Evolutionary conservation across 345 rosid genomes (phyloP).

Genomic region (Gossypium ekmanianum): DNA sequence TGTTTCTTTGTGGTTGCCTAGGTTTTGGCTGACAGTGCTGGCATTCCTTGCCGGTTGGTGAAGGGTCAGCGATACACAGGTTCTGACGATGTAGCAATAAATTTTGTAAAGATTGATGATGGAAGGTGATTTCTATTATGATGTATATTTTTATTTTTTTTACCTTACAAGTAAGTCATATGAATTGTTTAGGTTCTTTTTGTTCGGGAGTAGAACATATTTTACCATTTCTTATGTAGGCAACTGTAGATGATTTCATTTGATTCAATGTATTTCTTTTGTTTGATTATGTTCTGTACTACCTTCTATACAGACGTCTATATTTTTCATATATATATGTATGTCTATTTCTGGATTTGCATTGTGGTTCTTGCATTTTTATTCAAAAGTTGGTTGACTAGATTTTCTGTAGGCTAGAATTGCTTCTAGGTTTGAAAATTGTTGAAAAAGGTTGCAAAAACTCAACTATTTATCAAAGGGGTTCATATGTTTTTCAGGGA

Average conservation of each 20-base stretch:
- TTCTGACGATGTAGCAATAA: constrained; percentile 85
- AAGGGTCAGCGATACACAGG: constrained; percentile 89
- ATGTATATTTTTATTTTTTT: not conserved
- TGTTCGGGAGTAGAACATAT: not conserved
- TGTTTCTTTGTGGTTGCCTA: constrained; percentile 33
- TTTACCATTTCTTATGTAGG: not conserved
- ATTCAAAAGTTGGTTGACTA: not conserved
- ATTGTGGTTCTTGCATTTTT: not conserved
- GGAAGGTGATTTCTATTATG: constrained; percentile 60
- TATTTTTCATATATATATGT: not conserved
- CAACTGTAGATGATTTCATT: not conserved
- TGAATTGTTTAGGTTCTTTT: not conserved
- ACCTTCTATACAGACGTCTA: not conserved
- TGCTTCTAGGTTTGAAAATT: constrained; percentile 2
- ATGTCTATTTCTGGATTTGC: not conserved
- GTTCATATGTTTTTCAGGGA: constrained; percentile 65
- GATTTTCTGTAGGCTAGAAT: not conserved
- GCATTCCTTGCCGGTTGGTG: constrained; percentile 87
- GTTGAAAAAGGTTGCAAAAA: constrained; percentile 8
- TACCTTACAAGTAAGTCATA: not conserved
- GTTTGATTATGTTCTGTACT: not conserved
- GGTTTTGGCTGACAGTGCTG: constrained; percentile 87
- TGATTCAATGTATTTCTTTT: not conserved
- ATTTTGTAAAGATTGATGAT: constrained; percentile 80
- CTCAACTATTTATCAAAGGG: constrained; percentile 15